phyloP scores from a whole-genome alignment of 176 grass and related monocot species.

The Triticum timopheevii region DNA sequence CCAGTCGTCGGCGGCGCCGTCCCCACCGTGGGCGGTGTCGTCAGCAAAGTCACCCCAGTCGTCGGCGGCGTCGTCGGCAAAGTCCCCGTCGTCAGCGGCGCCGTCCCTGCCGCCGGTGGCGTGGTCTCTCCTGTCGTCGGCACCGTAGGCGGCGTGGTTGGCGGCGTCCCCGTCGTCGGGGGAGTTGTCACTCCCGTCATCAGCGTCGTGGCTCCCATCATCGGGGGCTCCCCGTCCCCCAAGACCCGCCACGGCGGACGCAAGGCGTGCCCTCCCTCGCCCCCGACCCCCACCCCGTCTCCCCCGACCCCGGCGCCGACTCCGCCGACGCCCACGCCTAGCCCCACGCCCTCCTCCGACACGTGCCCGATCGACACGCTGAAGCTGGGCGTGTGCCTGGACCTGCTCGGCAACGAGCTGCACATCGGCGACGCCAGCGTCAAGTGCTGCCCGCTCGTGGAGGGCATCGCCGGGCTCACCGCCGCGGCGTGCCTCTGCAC shows the following conservation, averaged over 20 bases:
- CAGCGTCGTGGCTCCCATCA: no score
- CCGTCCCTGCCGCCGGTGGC: neutral
- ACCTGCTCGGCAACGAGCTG: constrained; percentile 50
- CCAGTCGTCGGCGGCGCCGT: neutral
- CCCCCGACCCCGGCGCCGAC: constrained; percentile 25
- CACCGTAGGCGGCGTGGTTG: neutral
- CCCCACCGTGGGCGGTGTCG: neutral
- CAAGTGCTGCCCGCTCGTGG: constrained; percentile 54
- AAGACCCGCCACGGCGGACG: constrained; percentile 24
- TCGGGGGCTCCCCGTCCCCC: neutral
- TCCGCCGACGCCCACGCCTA: constrained; percentile 6
- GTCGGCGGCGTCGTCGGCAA: neutral
- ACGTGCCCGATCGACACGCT: constrained; percentile 60
- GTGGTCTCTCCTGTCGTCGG: neutral
- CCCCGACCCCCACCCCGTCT: constrained; percentile 5
- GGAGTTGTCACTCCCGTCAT: neutral
- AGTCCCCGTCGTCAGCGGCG: neutral
- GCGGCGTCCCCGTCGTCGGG: neutral
- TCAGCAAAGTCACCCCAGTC: neutral
- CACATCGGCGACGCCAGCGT: constrained; percentile 54
- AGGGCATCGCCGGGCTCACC: constrained; percentile 39
- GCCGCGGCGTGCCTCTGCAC: constrained; percentile 68
- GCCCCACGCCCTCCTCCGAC: constrained; percentile 32
- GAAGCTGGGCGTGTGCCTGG: constrained; percentile 59
- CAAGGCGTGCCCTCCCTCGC: constrained; percentile 44